Evolutionary conservation across 176 grass and related monocot species (phyloP).

Genomic region (Triticum timopheevii): DNA sequence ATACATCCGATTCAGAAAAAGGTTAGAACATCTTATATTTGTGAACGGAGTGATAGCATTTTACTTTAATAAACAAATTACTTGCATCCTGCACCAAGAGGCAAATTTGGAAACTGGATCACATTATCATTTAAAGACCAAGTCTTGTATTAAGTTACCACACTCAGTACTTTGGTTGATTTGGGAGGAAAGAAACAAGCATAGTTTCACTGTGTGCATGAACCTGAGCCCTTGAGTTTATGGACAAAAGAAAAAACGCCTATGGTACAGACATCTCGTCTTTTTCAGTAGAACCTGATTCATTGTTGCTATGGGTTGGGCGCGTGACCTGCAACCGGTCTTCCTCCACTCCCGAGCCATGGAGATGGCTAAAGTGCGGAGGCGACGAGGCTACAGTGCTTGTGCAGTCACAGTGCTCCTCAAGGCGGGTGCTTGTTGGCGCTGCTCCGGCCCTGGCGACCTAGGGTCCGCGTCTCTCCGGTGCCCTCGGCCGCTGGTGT

Average conservation of each 20-base stretch:
- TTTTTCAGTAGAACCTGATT: background rate
- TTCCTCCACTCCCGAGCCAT: no score
- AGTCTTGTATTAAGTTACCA: background rate
- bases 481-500: no score
- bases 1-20: no score
- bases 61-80: background rate
- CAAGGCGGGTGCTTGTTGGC: no score
- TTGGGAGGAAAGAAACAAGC: background rate
- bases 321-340: no score
- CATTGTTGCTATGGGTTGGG: background rate
- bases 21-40: no score
- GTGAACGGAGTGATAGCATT: background rate
- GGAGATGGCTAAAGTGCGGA: no score
- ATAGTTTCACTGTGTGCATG: background rate
- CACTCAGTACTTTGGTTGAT: background rate
- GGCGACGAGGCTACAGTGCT: no score
- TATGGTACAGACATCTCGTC: background rate
- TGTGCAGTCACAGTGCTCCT: no score
- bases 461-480: no score
- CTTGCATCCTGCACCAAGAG: background rate
- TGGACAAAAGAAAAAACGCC: background rate
- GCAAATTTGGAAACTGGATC: constrained; percentile 8
- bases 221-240: background rate
- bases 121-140: background rate
- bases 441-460: no score